These are phyloP conservation scores for Adansonia rubrostipa DNA, from an alignment of 441 rosid genomes.

Conservation along the genomic window DNA sequence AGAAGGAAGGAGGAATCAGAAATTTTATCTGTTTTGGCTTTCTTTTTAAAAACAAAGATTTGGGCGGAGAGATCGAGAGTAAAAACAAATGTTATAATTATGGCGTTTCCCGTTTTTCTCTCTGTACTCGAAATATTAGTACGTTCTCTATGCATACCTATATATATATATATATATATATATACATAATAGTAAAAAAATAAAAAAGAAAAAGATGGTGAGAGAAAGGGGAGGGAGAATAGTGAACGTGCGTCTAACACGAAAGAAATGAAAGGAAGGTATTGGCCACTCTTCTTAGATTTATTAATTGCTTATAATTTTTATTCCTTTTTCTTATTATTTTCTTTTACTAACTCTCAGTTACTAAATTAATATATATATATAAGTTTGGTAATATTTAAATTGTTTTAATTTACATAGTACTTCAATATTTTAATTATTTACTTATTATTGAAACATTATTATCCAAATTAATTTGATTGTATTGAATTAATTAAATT, in stretches of 20 bases:
- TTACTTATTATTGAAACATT: too few relatives aligned
- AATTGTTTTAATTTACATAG: too few relatives aligned
- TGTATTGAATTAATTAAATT: too few relatives aligned
- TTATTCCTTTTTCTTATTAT: too few relatives aligned
- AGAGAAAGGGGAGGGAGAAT: not conserved
- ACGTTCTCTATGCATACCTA: not conserved
- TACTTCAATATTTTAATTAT: too few relatives aligned
- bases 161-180: too few relatives aligned
- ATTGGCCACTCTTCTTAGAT: not conserved
- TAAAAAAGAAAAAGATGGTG: not conserved
- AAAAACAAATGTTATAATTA: not conserved
- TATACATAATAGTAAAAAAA: too few relatives aligned
- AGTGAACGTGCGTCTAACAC: constrained; percentile 15
- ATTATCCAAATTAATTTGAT: too few relatives aligned
- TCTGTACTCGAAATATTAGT: not conserved
- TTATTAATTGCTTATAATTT: too few relatives aligned
- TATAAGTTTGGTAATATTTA: too few relatives aligned
- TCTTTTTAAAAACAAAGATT: not conserved
- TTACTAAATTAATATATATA: too few relatives aligned
- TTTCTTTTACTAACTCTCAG: too few relatives aligned
- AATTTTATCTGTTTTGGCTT: not conserved
- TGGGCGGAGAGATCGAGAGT: constrained; percentile 20
- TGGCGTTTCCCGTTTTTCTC: not conserved
- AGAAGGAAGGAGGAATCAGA: not conserved
- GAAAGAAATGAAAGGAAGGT: not conserved